A percentile compares a stretch with the other conserved stretches of the same genome.
phyloP scores from a whole-genome alignment of 768 basidiomycete genomes.

The Mycena belliarum region DNA sequence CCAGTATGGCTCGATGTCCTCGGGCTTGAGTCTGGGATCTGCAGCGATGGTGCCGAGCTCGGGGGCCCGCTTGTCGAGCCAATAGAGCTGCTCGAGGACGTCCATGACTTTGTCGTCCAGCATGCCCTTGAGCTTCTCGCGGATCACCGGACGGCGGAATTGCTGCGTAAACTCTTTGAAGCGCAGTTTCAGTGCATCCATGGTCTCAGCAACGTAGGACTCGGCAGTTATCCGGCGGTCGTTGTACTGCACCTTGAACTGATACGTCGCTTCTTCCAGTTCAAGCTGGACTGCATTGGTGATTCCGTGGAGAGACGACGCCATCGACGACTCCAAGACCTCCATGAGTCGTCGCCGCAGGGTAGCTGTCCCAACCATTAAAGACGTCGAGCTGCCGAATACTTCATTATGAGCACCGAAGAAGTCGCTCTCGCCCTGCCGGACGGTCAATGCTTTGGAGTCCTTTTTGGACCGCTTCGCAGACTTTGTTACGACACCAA shows the following conservation, averaged over 20 bases:
- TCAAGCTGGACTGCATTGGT: conserved; percentile 97
- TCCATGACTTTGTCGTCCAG: conserved; percentile 97
- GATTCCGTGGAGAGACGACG: conserved; percentile 91
- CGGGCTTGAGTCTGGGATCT: conserved; percentile 68
- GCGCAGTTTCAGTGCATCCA: conserved; percentile 86
- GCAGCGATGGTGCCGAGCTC: conserved; percentile 74
- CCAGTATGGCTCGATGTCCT: conserved; percentile 90
- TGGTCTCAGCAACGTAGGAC: conserved; percentile 96
- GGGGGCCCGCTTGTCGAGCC: conserved; percentile 84
- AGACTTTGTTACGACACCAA: conserved; percentile 92
- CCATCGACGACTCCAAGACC: conserved; percentile 97
- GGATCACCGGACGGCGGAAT: conserved; percentile 88
- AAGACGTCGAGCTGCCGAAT: conserved; percentile 59
- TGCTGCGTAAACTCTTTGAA: conserved; percentile 85
- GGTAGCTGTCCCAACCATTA: conserved; percentile 92
- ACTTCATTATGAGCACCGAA: conserved; percentile 64
- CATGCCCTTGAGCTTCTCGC: conserved; percentile 87
- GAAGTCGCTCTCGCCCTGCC: conserved; percentile 64
- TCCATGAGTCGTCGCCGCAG: conserved; percentile 92
- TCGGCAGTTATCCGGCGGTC: conserved; percentile 93
- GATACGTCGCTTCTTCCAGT: conserved; percentile 94
- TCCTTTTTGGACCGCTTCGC: conserved; percentile 56
- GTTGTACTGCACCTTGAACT: conserved; percentile 99
- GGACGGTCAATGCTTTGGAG: conserved; percentile 48
- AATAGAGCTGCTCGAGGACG: conserved; percentile 95